Evolutionary conservation across 306 rosid genomes (phyloP).

Genomic region (Crotalaria pallida): DNA sequence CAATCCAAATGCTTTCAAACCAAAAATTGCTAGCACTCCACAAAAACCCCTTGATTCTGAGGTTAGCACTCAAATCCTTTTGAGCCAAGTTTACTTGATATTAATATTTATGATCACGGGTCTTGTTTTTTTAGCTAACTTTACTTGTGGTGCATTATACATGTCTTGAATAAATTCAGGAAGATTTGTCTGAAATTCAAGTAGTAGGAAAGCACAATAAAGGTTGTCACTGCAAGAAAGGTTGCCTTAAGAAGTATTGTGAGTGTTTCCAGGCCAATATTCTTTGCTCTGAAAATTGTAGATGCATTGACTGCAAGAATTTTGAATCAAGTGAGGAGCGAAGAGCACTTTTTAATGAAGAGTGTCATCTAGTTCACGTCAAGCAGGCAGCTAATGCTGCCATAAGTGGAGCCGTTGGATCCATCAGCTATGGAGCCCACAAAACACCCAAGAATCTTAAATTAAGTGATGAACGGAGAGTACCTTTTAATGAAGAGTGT

Average conservation of each 20-base stretch:
- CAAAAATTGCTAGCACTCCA: constrained; percentile 74
- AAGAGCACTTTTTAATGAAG: constrained; percentile 44
- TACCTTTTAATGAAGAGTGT: constrained; percentile 41
- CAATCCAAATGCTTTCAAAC: constrained; percentile 79
- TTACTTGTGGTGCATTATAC: constrained; percentile 13
- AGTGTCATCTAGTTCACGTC: constrained; percentile 30
- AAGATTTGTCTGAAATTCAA: constrained; percentile 49
- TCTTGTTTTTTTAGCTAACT: constrained; percentile 17
- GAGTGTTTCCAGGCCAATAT: constrained; percentile 83
- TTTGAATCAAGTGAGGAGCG: constrained; percentile 65
- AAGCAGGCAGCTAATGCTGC: constrained; percentile 62
- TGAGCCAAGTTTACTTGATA: too few species aligned
- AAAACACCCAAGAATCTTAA: constrained; percentile 61
- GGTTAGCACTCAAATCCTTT: constrained; percentile 37
- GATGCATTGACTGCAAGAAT: constrained; percentile 75
- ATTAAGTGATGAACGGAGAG: constrained; percentile 56
- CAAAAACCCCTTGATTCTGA: constrained; percentile 38
- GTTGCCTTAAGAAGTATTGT: constrained; percentile 86
- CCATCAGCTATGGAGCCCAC: constrained; percentile 40
- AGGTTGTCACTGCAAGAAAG: constrained; percentile 85
- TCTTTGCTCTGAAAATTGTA: constrained; percentile 76
- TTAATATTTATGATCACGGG: neutral
- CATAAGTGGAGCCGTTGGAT: constrained; percentile 50
- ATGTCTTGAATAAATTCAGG: constrained; percentile 42
- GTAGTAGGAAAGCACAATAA: constrained; percentile 72